These are phyloP conservation scores for Prillingera fragicola DNA, from an alignment of 1,284 basidiomycete species.

Conservation along the genomic window DNA sequence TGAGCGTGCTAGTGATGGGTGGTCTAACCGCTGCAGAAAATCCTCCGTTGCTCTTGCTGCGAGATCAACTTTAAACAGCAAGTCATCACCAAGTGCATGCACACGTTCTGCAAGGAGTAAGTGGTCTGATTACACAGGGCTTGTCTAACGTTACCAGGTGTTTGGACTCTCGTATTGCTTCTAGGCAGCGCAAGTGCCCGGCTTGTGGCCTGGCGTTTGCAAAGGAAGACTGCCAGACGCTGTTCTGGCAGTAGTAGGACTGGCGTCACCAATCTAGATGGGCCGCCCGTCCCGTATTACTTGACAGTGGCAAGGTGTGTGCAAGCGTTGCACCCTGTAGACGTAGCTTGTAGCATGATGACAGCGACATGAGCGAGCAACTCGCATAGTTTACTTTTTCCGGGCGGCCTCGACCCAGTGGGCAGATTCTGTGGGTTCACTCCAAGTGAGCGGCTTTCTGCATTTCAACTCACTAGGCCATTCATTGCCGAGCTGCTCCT, in stretches of 20 bases:
- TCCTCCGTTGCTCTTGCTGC: conserved; percentile 91
- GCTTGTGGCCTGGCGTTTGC: conserved; percentile 81
- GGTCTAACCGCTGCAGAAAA: conserved; percentile 53
- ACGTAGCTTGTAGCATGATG: too few species aligned
- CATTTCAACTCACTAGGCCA: too few species aligned
- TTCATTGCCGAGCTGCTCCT: too few species aligned
- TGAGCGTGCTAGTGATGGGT: not conserved
- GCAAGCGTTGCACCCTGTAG: too few species aligned
- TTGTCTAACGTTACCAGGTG: conserved; percentile 47
- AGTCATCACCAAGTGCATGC: conserved; percentile 88
- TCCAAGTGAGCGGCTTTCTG: too few species aligned
- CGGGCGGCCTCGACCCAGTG: too few species aligned
- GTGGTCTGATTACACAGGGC: conserved; percentile 42
- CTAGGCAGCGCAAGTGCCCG: conserved; percentile 92
- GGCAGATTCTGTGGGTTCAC: too few species aligned
- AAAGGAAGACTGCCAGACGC: conserved; percentile 74
- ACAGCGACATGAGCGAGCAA: too few species aligned
- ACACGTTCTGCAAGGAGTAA: conserved; percentile 56
- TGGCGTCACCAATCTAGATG: too few species aligned
- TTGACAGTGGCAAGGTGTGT: too few species aligned
- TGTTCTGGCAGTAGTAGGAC: conserved; percentile 69
- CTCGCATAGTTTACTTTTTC: too few species aligned
- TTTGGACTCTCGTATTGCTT: conserved; percentile 79
- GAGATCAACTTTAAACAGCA: conserved; percentile 75
- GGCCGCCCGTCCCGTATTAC: too few species aligned